Evolutionary conservation across 1,139 yeast genomes (phyloP), one percentile per base, ranked within the genome.

Genomic region (Taphrina confusa): DNA sequence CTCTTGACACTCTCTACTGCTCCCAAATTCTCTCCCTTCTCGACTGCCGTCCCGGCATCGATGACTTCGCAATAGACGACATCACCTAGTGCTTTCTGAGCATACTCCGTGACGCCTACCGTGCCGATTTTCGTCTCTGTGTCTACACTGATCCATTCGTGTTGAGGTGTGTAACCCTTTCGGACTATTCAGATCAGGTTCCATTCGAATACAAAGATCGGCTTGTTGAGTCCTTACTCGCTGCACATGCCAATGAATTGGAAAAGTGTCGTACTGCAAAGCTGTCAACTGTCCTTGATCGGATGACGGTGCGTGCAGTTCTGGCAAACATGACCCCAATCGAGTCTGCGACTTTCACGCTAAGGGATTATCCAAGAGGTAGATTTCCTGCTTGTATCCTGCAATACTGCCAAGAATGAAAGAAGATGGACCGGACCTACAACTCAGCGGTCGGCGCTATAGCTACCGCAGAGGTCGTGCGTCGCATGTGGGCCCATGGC

Each of bases 31-130:
- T 90, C 97, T 14, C 95, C 95, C 61, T 79, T 78, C 62, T 79
- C 84, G 61, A 87, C 81, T 31, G 72, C 76, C 56, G 80, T 81
- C 54, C 87, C 94, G 44, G 80, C 81, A 68, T 85, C 92, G 57
- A 96, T 95, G 68, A 91, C 80, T 75, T 92, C 99, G 65, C 90
- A 85, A 73, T 80, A 92, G 16, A 97, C 94, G 60, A 95, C 95
- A 75, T 92, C 99, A 50, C 98, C 98, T 64, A 92, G 81, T n/a
- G 98, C 96, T 70, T 91, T 96, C 45, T 96, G 86, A 33, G 99
- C 99, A 73, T 92, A 91, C 69, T 82, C 83, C 64, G 98, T 91
- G 74, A 92, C 90, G 37, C 99, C 99, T 37, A 92, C 60, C 14
- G 59, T 51, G 30, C 64, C 66, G 23, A 62, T 85, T 34, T 84